A percentile compares a stretch with the other conserved stretches of the same genome.
Conservation (phyloP, 768 basidiomycete genomes). For the Pisolithus sp. region DNA sequence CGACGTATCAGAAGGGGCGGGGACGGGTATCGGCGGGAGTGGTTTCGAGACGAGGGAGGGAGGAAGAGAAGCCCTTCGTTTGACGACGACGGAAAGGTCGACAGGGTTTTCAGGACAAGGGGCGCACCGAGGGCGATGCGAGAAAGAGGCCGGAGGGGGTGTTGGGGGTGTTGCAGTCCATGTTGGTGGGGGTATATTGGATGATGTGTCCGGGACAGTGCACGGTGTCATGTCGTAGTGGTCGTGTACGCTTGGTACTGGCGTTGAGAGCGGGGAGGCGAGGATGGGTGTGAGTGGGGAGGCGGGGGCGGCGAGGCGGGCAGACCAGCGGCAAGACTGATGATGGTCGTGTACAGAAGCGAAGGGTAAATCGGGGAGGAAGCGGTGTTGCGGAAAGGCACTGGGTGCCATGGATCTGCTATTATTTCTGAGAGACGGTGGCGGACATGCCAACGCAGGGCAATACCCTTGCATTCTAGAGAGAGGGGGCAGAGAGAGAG, state of each 20-base stretch:
- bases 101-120: constrained; percentile 5
- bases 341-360: neutral
- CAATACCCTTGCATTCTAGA: neutral
- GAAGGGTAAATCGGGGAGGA: constrained; percentile 6
- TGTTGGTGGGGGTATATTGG: constrained; percentile 32
- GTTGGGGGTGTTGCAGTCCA: constrained; percentile 59
- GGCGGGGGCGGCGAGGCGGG: constrained; percentile 30
- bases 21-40: constrained; percentile 4
- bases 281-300: constrained; percentile 50
- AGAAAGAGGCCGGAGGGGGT: constrained; percentile 36
- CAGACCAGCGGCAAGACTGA: constrained; percentile 14
- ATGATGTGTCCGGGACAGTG: neutral
- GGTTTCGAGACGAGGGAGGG: constrained; percentile 20
- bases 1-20: neutral
- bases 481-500: neutral
- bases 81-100: constrained; percentile 6
- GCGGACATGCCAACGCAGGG: neutral
- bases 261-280: constrained; percentile 54
- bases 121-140: constrained; percentile 27
- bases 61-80: constrained; percentile 41
- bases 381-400: constrained; percentile 3
- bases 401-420: neutral
- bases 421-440: neutral
- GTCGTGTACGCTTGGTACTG: constrained; percentile 11
- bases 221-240: neutral